Evolutionary conservation across 2,329 filamentous ascomycete species (phyloP), one percentile per base, ranked within the genome.

Genomic region (Monosporascus sp.): DNA sequence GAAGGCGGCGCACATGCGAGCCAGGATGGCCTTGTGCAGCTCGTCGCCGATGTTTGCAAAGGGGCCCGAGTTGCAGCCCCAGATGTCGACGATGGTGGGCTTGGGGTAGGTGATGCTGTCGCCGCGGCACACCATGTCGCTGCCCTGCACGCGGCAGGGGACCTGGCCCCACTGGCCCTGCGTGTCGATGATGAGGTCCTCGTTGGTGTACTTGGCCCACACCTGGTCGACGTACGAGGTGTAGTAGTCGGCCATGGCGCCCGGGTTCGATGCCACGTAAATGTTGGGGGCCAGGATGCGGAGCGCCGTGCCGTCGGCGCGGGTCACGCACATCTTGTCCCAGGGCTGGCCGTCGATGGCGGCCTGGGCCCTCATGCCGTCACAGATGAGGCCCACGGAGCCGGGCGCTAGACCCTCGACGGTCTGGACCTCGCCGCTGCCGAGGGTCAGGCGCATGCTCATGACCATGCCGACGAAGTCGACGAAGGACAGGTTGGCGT

Each of bases 391-490:
- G 25, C 51, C 39, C 17, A 78, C 68, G 11, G 72, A 68, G 24
- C 63, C 65, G 4, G 62, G 41, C 5, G 55, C 51, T 2, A 79
- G 70, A 1, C 77, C 77, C 6, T 67, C 62, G 15, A 75, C 72
- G 1, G 67, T 64, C 37, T 77, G 75, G 0, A 57, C 62, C 44
- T 54, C 60, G 36, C 72, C 72, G 34, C 65, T 67, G 14, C 58
- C 68, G 14, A 70, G 65, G 0, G 66, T 68, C 15, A 81, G 65
- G 0, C 60, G 60, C 73, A 82, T 77, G 41, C 77, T 75, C n/a
- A 82, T 72, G 0, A 75, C 67, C 17, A 82, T 67, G 5, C 77
- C 70, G 18, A 79, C 72, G 55, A 78, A 79, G 60, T 80, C 77
- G 34, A 80, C 77, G 52, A 75, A 79, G 47, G 71, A 76, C 51